Base-by-base conservation (phyloP, 2,329 filamentous ascomycete genomes). In the Cytospora schulzeri region DNA sequence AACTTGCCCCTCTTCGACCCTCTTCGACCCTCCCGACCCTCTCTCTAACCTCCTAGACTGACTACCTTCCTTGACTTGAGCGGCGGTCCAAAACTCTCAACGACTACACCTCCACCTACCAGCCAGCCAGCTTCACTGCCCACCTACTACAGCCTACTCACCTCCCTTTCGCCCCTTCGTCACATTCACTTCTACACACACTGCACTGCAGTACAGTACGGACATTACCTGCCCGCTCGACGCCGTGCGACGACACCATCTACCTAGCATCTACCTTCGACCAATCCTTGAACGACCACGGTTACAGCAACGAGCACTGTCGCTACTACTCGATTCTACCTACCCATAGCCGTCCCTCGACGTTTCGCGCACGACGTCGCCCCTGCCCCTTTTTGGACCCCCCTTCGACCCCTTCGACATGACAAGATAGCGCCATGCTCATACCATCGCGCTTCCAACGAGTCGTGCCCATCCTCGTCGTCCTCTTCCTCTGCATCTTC, bases 391-490 rank as follows among this genome's bases (percentile, higher is more conserved):
- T n/a, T n/a, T n/a, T n/a, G n/a, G n/a, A n/a, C 33, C 12, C 15
- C 22, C 5, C 26, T 57, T 33, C 41, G 26, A n/a, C 26, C 45
- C 61, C 50, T 56, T 26, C 62, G 62, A 65, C 62, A 67, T 65
- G 62, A 62, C 29, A 65, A 58, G 31, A 54, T 65, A 65, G 58
- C 62, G 65, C 65, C 62, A 67, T 67, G 65, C 54, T 67, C 31
- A 60, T 67, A 67, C 62, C 65, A 59, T 62, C 62, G 62, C 65
- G 65, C 65, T 65, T 67, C 59, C 65, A 67, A 60, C 65, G 65
- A 48, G 51, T 61, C 38, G 62, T 67, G 35, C 65, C 65, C 52
- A 41, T 60, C 51, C 38, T 67, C 41, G 51, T 65, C 58, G 22
- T 67, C 51, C 22, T 65, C 58, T 55, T 65, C 45, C 50, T 67